Conservation (phyloP, 805 yeast genomes). For the Lachancea meyersii region DNA sequence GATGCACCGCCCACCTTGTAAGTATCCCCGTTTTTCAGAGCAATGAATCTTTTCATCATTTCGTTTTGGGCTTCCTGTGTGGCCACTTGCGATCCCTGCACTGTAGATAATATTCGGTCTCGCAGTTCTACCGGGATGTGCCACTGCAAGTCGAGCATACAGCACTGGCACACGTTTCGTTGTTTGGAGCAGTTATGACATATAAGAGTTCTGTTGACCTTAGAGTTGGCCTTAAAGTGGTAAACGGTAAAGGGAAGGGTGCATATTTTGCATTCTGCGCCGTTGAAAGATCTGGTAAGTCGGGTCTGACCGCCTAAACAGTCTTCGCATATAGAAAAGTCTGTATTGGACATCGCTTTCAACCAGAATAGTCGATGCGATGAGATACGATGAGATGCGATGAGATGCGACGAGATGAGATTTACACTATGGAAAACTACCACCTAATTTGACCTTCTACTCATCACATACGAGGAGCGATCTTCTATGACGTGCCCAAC, state of each 20-base stretch:
- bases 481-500: not conserved
- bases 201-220: conserved; percentile 56
- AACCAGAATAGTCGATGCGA: no score
- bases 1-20: conserved; percentile 35
- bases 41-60: conserved; percentile 50
- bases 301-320: conserved; percentile 58
- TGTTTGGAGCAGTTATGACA: conserved; percentile 77
- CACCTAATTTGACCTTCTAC: not conserved
- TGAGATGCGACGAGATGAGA: conserved; percentile 3
- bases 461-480: no score
- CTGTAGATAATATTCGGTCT: conserved; percentile 73
- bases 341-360: not conserved
- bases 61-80: conserved; percentile 44
- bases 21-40: conserved; percentile 40
- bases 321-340: conserved; percentile 64
- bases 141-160: conserved; percentile 75
- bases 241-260: conserved; percentile 78
- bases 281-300: conserved; percentile 62
- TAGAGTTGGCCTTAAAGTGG: conserved; percentile 43
- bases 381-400: conserved; percentile 1
- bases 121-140: conserved; percentile 74
- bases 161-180: conserved; percentile 80
- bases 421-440: not conserved
- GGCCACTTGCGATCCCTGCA: conserved; percentile 36
- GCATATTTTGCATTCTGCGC: conserved; percentile 81